These are phyloP conservation scores for Calocybe gangraenosa DNA, from an alignment of 768 basidiomycete genomes.

Conservation along the genomic window DNA sequence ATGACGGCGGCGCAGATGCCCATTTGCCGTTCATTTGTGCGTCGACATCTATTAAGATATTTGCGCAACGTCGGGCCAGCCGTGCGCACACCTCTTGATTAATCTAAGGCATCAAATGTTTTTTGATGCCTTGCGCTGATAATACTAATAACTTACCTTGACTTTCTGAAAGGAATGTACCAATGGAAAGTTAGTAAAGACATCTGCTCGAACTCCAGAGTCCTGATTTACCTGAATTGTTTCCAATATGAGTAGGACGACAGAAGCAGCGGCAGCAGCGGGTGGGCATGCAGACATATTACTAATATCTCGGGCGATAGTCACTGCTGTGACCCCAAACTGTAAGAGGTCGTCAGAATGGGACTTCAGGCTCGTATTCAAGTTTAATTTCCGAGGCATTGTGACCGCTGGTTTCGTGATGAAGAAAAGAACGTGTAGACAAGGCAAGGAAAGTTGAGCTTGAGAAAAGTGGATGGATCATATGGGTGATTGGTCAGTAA, in stretches of 20 bases:
- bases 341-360: slow-evolving; percentile 3
- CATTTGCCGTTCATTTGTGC: slow-evolving; percentile 12
- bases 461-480: too few relatives aligned
- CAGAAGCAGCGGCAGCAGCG: slow-evolving; percentile 8
- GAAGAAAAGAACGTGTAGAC: too few relatives aligned
- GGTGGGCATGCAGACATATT: slow-evolving; percentile 12
- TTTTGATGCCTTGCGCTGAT: not conserved
- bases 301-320: slow-evolving; percentile 7
- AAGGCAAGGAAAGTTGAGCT: too few relatives aligned
- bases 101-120: not conserved
- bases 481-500: not conserved
- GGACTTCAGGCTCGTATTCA: not conserved
- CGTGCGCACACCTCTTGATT: slow-evolving; percentile 13
- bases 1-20: slow-evolving; percentile 8
- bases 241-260: slow-evolving; percentile 9
- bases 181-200: too few relatives aligned
- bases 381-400: not conserved
- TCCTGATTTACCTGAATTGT: slow-evolving; percentile 6
- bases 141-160: slow-evolving; percentile 5
- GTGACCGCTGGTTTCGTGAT: not conserved
- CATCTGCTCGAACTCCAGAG: too few relatives aligned
- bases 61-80: slow-evolving; percentile 7
- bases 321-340: slow-evolving; percentile 6
- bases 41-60: slow-evolving; percentile 4
- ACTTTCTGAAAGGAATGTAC: slow-evolving; percentile 7